phyloP scores from a whole-genome alignment of 2,329 filamentous ascomycete genomes.

The Thelonectria discophora region DNA sequence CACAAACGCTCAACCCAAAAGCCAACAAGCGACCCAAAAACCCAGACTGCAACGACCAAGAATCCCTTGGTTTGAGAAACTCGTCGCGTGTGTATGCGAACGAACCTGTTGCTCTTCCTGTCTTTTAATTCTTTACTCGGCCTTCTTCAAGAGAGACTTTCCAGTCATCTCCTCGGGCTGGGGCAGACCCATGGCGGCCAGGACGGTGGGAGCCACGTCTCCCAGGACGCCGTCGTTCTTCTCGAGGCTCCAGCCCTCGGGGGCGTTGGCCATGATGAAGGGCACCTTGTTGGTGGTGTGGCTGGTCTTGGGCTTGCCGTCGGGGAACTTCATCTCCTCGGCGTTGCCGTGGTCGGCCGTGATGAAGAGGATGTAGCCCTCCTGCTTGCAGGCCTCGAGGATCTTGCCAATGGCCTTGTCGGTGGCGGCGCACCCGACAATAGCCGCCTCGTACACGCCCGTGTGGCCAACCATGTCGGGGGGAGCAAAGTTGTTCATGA shows the following conservation, averaged over 20 bases:
- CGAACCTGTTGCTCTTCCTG: background rate
- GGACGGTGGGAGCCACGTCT: slow-evolving; percentile 94
- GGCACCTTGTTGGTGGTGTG: slow-evolving; percentile 98
- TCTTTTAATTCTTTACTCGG: slow-evolving; percentile 34
- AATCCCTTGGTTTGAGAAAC: background rate
- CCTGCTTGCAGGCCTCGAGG: slow-evolving; percentile 91
- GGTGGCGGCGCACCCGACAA: slow-evolving; percentile 84
- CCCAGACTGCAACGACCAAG: slow-evolving; percentile 12
- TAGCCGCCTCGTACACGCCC: slow-evolving; percentile 93
- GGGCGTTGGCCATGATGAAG: slow-evolving; percentile 97
- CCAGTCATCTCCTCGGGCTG: slow-evolving; percentile 95
- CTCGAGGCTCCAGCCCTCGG: slow-evolving; percentile 86
- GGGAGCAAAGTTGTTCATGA: slow-evolving; percentile 99
- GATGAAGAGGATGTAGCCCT: slow-evolving; percentile 93
- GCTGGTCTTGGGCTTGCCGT: slow-evolving; percentile 96
- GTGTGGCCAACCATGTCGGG: slow-evolving; percentile 99
- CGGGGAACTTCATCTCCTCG: slow-evolving; percentile 97
- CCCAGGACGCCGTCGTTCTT: slow-evolving; percentile 90
- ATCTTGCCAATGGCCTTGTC: slow-evolving; percentile 95
- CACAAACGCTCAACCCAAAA: slow-evolving; percentile 16
- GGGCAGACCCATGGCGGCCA: slow-evolving; percentile 89
- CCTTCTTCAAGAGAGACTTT: slow-evolving; percentile 81
- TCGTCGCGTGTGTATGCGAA: background rate
- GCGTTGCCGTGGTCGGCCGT: slow-evolving; percentile 98
- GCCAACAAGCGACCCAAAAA: slow-evolving; percentile 26